Evolutionary conservation across 2,329 filamentous ascomycete genomes (phyloP).

Genomic region (Paraphoma sp.): DNA sequence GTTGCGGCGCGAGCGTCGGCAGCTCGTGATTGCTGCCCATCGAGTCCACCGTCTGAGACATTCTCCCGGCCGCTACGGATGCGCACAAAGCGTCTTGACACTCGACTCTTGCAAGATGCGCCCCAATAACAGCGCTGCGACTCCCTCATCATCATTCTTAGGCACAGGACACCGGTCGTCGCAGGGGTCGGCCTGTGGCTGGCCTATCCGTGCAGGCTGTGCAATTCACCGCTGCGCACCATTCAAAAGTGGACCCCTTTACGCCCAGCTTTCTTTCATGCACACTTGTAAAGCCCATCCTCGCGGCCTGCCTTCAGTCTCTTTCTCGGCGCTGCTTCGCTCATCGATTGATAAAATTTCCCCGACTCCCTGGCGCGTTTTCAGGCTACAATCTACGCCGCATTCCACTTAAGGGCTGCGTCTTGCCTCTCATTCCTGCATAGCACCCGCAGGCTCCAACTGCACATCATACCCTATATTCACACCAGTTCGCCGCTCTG

Average conservation of each 20-base stretch:
- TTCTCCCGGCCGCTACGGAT: conserved; percentile 16
- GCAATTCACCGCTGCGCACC: conserved; percentile 36
- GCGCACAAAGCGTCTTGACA: conserved; percentile 5
- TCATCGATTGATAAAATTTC: conserved; percentile 17
- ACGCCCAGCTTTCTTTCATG: conserved; percentile 30
- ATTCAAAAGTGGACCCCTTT: conserved; percentile 28
- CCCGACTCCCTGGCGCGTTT: conserved; percentile 30
- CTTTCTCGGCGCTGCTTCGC: conserved; percentile 18
- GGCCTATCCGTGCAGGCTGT: conserved; percentile 35
- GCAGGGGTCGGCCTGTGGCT: conserved; percentile 32
- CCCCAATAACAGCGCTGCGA: conserved; percentile 12
- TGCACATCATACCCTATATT: conserved; percentile 34
- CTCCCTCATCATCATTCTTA: conserved; percentile 19
- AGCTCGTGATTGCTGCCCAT: conserved; percentile 33
- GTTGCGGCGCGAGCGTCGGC: conserved; percentile 17
- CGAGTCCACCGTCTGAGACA: conserved; percentile 24
- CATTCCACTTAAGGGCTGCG: conserved; percentile 36
- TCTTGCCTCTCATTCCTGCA: conserved; percentile 26
- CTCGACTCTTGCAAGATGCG: conserved; percentile 10
- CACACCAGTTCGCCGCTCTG: conserved; percentile 27
- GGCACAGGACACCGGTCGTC: conserved; percentile 33
- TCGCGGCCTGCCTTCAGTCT: conserved; percentile 31
- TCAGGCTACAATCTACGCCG: conserved; percentile 42
- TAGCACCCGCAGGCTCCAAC: conserved; percentile 29
- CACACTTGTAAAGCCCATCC: conserved; percentile 24